Evolutionary conservation across 1,139 yeast genomes (phyloP).

Genomic region (Protomyces inundatus): DNA sequence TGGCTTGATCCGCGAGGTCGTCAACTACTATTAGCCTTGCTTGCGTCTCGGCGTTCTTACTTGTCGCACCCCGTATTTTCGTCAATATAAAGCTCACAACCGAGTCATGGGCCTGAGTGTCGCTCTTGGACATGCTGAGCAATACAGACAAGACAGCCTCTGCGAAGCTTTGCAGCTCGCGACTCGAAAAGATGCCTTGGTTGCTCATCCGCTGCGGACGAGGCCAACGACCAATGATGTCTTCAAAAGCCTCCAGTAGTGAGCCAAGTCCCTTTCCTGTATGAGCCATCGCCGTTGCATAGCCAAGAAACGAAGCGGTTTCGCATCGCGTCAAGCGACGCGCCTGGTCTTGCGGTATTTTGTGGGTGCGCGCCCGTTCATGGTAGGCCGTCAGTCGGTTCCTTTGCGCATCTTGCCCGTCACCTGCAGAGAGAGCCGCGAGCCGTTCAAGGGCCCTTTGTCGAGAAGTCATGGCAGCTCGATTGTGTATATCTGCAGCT

Average conservation of each 20-base stretch:
- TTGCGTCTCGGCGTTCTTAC: background rate
- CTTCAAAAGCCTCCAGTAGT: background rate
- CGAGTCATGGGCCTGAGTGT: background rate
- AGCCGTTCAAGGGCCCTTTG: background rate
- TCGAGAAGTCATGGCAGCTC: background rate
- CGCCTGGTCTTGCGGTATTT: too few species aligned
- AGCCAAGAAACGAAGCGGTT: background rate
- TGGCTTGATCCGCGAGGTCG: background rate
- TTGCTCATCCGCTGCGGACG: background rate
- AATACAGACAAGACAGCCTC: background rate
- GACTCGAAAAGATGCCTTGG: background rate
- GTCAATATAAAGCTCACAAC: background rate
- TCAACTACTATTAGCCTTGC: background rate
- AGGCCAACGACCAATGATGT: conserved; percentile 12
- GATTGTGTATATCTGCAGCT: too few species aligned
- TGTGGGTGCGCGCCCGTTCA: background rate
- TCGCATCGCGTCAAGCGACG: background rate
- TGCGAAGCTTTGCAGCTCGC: background rate
- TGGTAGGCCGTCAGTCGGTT: background rate
- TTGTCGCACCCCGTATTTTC: background rate
- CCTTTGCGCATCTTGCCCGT: background rate
- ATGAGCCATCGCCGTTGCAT: background rate
- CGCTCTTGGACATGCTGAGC: background rate
- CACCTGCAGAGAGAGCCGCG: background rate
- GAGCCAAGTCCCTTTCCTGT: background rate